Evolutionary conservation across 2,329 filamentous ascomycete genomes (phyloP), one percentile per base, ranked within the genome.

Genomic region (Cladosporium sp.): DNA sequence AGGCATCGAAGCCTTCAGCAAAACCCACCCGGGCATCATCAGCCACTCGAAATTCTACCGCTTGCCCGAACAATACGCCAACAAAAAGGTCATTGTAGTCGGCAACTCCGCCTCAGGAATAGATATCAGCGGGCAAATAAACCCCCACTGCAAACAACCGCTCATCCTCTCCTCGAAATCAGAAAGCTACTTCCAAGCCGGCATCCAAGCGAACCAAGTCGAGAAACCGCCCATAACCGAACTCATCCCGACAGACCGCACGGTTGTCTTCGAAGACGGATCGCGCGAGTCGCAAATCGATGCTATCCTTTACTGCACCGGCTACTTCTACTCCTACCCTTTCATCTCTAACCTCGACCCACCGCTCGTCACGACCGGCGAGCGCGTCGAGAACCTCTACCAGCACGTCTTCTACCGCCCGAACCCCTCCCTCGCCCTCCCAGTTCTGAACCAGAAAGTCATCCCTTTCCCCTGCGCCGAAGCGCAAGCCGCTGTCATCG

Each of bases 391-490:
- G 53, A 82, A 85, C 29, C 69, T 91, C 3, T 95, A 90, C 65
- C 76, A 88, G 57, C 89, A 97, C 59, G 61, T 96, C 8, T 85
- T 96, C 65, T 83, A 84, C 64, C 82, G 84, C 3, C 72, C 79
- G 1, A 80, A 88, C 53, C 89, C 91, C 1, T 93, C 88, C 0
- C 73, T 97, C 1, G 84, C 80, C 0, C 91, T 96, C 63, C 76
- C 86, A 0, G 82, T 80, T 0, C 73, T 96, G 33, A 84, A 86
- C 13, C 85, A 90, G 63, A 86, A 85, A 57, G 80, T 93, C n/a
- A 85, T 94, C n/a, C 92, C 92, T 0, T 95, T 95, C 64, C 85
- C 88, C 0, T 61, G 93, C 1, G 78, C 84, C 0, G 89, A 96
- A 69, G 82, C 80, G 5, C 91, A 96, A 67, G 82, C 83, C 1